phyloP scores from a whole-genome alignment of 768 basidiomycete genomes.

The Amyloporia xantha region DNA sequence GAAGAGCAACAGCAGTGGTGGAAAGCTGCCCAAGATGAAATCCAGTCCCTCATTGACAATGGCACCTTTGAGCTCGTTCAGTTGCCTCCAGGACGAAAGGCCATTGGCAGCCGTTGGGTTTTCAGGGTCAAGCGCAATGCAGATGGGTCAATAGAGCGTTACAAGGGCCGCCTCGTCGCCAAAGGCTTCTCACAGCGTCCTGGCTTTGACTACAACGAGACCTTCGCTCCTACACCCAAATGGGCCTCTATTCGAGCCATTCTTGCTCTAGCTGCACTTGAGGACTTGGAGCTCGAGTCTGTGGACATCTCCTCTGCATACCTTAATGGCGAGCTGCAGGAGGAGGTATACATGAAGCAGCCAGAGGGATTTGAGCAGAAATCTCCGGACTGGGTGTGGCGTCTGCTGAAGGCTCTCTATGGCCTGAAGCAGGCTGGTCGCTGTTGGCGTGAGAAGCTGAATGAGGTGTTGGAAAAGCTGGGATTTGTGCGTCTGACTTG shows the following conservation, averaged over 20 bases:
- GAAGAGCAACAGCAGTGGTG: slow-evolving; percentile 12
- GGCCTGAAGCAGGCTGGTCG: slow-evolving; percentile 36
- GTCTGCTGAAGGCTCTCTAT: slow-evolving; percentile 31
- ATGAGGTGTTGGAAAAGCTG: slow-evolving; percentile 16
- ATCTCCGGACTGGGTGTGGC: slow-evolving; percentile 7
- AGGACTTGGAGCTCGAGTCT: slow-evolving; percentile 22
- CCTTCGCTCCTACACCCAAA: slow-evolving; percentile 23
- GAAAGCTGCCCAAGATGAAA: slow-evolving; percentile 13
- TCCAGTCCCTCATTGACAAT: slow-evolving; percentile 16
- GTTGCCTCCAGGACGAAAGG: slow-evolving; percentile 24
- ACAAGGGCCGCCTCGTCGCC: slow-evolving; percentile 34
- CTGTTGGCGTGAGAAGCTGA: slow-evolving; percentile 31
- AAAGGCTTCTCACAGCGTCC: slow-evolving; percentile 26
- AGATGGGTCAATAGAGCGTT: slow-evolving; percentile 27
- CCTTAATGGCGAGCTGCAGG: slow-evolving; percentile 25
- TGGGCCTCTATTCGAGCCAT: slow-evolving; percentile 18
- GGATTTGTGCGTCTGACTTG: slow-evolving; percentile 19
- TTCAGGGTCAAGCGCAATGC: slow-evolving; percentile 33
- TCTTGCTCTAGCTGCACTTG: slow-evolving; percentile 19
- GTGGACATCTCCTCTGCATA: slow-evolving; percentile 22
- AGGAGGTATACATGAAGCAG: slow-evolving; percentile 24
- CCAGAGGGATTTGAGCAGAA: slow-evolving; percentile 19
- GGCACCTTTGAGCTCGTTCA: slow-evolving; percentile 27
- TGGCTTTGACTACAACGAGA: slow-evolving; percentile 30
- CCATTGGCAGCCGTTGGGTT: slow-evolving; percentile 30